Evolutionary conservation across 306 rosid genomes (phyloP).

Genomic region (Trifolium fragiferum): DNA sequence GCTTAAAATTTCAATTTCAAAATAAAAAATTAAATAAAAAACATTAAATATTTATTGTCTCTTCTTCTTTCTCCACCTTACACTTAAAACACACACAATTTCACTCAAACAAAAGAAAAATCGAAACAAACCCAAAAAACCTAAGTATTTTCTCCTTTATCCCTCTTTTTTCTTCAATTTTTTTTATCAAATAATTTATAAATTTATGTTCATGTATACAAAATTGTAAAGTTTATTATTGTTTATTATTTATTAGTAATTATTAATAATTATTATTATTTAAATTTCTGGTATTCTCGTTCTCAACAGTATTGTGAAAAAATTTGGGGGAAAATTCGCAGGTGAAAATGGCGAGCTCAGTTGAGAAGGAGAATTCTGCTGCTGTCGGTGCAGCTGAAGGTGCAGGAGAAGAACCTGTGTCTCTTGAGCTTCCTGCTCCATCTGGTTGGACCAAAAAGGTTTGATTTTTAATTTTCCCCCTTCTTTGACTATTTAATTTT

Average conservation of each 20-base stretch:
- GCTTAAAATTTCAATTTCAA: constrained; percentile 5
- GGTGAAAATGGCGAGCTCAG: constrained; percentile 87
- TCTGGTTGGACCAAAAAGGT: constrained; percentile 97
- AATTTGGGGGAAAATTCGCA: constrained; percentile 40
- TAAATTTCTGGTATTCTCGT: constrained; percentile 7
- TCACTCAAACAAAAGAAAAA: constrained; percentile 29
- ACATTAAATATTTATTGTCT: not conserved
- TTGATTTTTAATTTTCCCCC: constrained; percentile 2
- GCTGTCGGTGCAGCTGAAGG: constrained; percentile 15
- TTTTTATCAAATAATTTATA: not conserved
- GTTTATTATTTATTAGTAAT: not conserved
- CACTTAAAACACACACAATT: constrained; percentile 15
- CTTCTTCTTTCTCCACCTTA: constrained; percentile 29
- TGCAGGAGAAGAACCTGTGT: constrained; percentile 69
- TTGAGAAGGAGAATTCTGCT: constrained; percentile 58
- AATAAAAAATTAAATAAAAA: not conserved
- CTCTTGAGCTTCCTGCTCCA: constrained; percentile 94
- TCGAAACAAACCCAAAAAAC: constrained; percentile 25
- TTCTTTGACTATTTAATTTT: constrained; percentile 36
- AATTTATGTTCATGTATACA: not conserved
- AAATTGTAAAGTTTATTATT: not conserved
- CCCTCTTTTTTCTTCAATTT: not conserved
- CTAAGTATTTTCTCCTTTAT: constrained; percentile 19
- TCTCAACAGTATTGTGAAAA: constrained; percentile 3
- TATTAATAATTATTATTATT: constrained; percentile 1